Evolutionary conservation across 257 asterid species (phyloP), one percentile per base, ranked within the genome.

Genomic region (Thymus mandschuricus): DNA sequence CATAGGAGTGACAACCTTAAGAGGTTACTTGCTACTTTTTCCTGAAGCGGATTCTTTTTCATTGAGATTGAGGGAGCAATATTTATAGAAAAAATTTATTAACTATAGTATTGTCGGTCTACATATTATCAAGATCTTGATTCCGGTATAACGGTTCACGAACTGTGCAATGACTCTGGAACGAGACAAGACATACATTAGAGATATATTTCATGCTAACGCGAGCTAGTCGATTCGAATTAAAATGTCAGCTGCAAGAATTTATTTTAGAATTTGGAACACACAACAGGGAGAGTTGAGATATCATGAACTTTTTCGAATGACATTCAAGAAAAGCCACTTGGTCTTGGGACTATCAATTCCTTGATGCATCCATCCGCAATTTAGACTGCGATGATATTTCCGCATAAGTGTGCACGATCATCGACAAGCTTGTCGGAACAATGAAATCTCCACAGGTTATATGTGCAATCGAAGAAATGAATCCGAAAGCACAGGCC

Each of bases 401-500:
- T 49, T 61, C 9, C 1, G 50, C 50, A 35, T 35, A 38, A 38
- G 8, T 38, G 50, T 6, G 4, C 48, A 38, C n/a, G 6, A 44
- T 64, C 40, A n/a, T 38, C 50, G 13, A n/a, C 66, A 48, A 21
- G 21, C 35, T 38, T 8, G 33, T n/a, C 64, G 11, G 12, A 6
- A 71, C 74, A 64, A 52, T 40, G 43, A 52, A 38, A 61, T 31
- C 67, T 64, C 60, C 30, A 46, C 41, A 43, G 33, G 60, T 67
- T 69, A 68, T 21, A 63, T 30, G 28, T 66, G 79, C 68, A 56
- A 34, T 29, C 41, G 62, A 1, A 60, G 45, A 48, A 28, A 57
- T 57, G 41, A 52, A 43, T 43, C 73, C 79, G 73, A 66, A 70
- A 72, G 87, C 85, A 71, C 78, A 75, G 73, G 81, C 78, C 60